phyloP scores from a whole-genome alignment of 2,329 filamentous ascomycete genomes.

The Oidium heveae region DNA sequence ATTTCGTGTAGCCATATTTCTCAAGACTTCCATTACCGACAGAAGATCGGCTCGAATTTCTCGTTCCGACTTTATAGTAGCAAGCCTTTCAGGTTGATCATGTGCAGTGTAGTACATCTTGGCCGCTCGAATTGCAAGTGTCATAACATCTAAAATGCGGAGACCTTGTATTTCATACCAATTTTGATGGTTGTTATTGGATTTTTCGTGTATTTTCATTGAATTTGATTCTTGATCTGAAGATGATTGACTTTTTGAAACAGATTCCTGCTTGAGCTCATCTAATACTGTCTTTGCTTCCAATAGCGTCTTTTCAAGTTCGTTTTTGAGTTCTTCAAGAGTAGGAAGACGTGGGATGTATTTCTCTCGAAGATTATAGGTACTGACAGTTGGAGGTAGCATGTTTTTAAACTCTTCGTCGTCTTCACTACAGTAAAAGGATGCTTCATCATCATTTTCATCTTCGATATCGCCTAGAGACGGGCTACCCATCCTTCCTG shows the following conservation, averaged over 20 bases:
- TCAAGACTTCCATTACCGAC: slow-evolving; percentile 69
- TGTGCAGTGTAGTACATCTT: slow-evolving; percentile 94
- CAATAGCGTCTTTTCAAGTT: slow-evolving; percentile 39
- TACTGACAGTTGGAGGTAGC: slow-evolving; percentile 91
- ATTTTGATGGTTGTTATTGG: slow-evolving; percentile 17
- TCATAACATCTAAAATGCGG: slow-evolving; percentile 78
- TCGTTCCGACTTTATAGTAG: slow-evolving; percentile 69
- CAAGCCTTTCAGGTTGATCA: slow-evolving; percentile 61
- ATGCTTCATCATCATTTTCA: slow-evolving; percentile 18
- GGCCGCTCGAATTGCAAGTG: slow-evolving; percentile 80
- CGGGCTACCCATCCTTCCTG: slow-evolving; percentile 15
- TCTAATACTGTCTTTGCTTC: slow-evolving; percentile 43
- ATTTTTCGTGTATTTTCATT: neutral
- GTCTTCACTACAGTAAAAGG: slow-evolving; percentile 26
- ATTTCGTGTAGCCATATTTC: slow-evolving; percentile 68
- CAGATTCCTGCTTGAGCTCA: slow-evolving; percentile 22
- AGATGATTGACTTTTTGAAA: slow-evolving; percentile 6
- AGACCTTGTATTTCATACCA: slow-evolving; percentile 80
- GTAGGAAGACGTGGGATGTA: slow-evolving; percentile 66
- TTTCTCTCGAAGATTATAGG: slow-evolving; percentile 68
- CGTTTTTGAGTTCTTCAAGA: slow-evolving; percentile 48
- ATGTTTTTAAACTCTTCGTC: slow-evolving; percentile 45
- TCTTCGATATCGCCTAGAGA: slow-evolving; percentile 8
- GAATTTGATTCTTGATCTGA: neutral
- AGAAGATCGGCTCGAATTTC: slow-evolving; percentile 65